Conservation (phyloP, 2,329 filamentous ascomycete species). For the Aspergillus costaricaensis region DNA sequence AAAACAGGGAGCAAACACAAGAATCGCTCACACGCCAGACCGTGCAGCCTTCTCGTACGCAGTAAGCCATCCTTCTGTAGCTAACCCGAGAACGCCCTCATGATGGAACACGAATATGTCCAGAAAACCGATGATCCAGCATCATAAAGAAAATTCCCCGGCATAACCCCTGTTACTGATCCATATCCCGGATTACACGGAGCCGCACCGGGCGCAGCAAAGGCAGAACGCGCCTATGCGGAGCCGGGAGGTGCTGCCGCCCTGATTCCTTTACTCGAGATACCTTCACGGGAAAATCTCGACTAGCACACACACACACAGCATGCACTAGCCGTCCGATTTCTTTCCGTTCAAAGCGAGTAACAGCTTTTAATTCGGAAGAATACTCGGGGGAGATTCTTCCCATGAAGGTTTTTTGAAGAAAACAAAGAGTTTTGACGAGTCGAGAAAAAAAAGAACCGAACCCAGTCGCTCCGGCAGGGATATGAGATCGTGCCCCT, state of each 20-base stretch:
- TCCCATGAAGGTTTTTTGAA: constrained; percentile 6
- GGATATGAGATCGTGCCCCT: constrained; percentile 29
- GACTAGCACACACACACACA: not conserved
- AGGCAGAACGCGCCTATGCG: constrained; percentile 14
- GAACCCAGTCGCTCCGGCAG: constrained; percentile 30
- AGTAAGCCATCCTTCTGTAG: constrained; percentile 33
- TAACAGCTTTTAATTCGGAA: constrained; percentile 4
- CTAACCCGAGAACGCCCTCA: constrained; percentile 22
- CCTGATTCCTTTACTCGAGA: constrained; percentile 14
- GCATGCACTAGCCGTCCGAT: constrained; percentile 4
- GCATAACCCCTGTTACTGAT: constrained; percentile 26
- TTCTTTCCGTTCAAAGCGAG: constrained; percentile 3
- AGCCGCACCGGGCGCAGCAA: constrained; percentile 19
- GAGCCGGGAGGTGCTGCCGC: constrained; percentile 18
- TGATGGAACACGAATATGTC: constrained; percentile 19
- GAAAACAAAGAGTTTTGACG: constrained; percentile 10
- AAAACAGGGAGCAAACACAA: constrained; percentile 31
- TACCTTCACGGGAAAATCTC: constrained; percentile 7
- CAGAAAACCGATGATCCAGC: constrained; percentile 11
- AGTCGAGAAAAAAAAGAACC: constrained; percentile 20
- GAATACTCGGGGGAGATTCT: not conserved
- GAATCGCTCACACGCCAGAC: constrained; percentile 28
- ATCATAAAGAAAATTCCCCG: constrained; percentile 15
- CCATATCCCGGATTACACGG: constrained; percentile 28
- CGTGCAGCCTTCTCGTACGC: constrained; percentile 31